Evolutionary conservation across 371 early-diverging fungal species (phyloP).

Genomic region (Encephalitozoon hellem): DNA sequence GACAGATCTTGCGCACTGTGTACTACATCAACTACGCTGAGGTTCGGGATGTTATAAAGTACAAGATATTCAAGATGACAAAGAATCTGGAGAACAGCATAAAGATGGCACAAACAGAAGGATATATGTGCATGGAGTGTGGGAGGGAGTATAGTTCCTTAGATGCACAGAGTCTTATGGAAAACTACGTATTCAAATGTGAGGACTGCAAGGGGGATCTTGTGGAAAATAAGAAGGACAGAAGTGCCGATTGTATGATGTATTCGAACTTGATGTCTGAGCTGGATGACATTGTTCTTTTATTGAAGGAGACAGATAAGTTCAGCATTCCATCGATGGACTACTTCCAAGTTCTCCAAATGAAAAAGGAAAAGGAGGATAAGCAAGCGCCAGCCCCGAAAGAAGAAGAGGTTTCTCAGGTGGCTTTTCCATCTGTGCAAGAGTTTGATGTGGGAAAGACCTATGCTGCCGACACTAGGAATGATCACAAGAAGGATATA

Average conservation of each 20-base stretch:
- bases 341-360: conserved; percentile 52
- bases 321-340: conserved; percentile 54
- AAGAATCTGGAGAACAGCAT: conserved; percentile 53
- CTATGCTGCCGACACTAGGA: neutral
- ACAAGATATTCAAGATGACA: conserved; percentile 61
- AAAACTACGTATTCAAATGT: conserved; percentile 58
- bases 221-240: conserved; percentile 45
- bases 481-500: neutral
- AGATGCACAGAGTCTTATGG: conserved; percentile 58
- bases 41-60: conserved; percentile 60
- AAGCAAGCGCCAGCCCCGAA: neutral
- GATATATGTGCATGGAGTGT: conserved; percentile 55
- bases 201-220: conserved; percentile 57
- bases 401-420: conserved; percentile 3
- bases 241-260: conserved; percentile 17
- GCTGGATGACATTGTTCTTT: conserved; percentile 44
- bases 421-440: neutral
- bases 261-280: conserved; percentile 49
- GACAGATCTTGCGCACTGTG: conserved; percentile 45
- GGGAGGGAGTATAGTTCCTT: conserved; percentile 52
- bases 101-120: conserved; percentile 34
- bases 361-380: conserved; percentile 33
- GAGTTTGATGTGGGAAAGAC: neutral
- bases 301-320: conserved; percentile 58
- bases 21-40: conserved; percentile 59